Evolutionary conservation across 2,329 filamentous ascomycete genomes (phyloP).

Genomic region (Botrytis tulipae): DNA sequence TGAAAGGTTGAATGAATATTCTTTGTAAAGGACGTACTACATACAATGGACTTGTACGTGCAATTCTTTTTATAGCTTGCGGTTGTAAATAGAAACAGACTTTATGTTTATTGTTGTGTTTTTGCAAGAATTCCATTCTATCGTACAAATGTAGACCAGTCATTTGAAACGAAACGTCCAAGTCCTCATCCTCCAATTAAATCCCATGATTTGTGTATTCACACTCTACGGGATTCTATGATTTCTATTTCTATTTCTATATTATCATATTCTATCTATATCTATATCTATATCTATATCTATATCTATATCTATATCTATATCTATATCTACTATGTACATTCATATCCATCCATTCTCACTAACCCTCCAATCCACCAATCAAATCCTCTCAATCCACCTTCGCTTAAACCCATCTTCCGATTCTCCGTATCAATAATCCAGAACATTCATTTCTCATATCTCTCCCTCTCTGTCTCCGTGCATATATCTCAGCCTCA

Average conservation of each 20-base stretch:
- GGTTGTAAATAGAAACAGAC: neutral
- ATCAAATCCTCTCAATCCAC: neutral
- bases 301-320: too few relatives aligned
- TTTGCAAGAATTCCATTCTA: too few relatives aligned
- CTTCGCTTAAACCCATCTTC: neutral
- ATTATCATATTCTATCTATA: neutral
- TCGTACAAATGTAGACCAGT: too few relatives aligned
- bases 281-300: neutral
- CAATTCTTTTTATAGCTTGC: neutral
- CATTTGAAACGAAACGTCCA: neutral
- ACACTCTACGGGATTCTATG: neutral
- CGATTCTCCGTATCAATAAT: constrained; percentile 5
- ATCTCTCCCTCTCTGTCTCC: neutral
- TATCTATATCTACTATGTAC: too few relatives aligned
- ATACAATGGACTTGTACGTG: neutral
- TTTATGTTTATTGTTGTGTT: neutral
- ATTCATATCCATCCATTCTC: neutral
- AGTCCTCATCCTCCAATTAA: neutral
- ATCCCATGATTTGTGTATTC: neutral
- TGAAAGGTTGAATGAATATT: neutral
- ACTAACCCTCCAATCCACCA: constrained; percentile 3
- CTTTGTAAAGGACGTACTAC: neutral
- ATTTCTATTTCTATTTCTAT: neutral
- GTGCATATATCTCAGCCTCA: constrained; percentile 10
- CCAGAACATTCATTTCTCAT: constrained; percentile 10